Percentiles rank a stretch among this genome's conserved stretches.
Evolutionary conservation across 2,329 filamentous ascomycete species (phyloP).

Genomic region (Cladophialophora chaetospira): DNA sequence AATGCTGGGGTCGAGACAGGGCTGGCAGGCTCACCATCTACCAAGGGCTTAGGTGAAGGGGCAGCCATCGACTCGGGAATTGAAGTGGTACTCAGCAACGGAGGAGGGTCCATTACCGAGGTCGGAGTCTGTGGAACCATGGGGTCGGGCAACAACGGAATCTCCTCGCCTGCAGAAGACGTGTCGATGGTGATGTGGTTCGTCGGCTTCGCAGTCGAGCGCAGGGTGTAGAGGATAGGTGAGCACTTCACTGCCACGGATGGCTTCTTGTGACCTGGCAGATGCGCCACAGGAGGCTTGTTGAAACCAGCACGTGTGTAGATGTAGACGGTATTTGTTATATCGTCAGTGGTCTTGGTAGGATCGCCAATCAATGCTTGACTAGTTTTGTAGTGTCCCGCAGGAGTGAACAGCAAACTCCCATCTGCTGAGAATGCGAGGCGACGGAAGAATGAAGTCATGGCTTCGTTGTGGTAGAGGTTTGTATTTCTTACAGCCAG

Average conservation of each 20-base stretch:
- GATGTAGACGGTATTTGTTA: conserved; percentile 97
- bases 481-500: conserved; percentile 78
- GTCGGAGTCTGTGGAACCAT: conserved; percentile 60
- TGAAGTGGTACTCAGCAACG: conserved; percentile 53
- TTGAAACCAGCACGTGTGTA: conserved; percentile 96
- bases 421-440: conserved; percentile 95
- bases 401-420: conserved; percentile 88
- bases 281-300: conserved; percentile 90
- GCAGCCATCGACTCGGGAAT: conserved; percentile 51
- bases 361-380: conserved; percentile 66
- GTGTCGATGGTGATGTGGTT: conserved; percentile 95
- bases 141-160: conserved; percentile 81
- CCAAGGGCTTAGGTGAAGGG: conserved; percentile 48
- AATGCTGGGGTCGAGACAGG: conserved; percentile 69
- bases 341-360: conserved; percentile 75
- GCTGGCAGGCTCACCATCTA: conserved; percentile 43
- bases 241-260: conserved; percentile 96
- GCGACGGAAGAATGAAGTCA: conserved; percentile 94
- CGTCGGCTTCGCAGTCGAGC: conserved; percentile 68
- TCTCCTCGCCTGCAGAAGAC: conserved; percentile 77
- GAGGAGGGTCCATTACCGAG: conserved; percentile 80
- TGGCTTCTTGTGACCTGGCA: conserved; percentile 97
- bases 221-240: conserved; percentile 80
- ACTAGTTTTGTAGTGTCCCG: conserved; percentile 89
- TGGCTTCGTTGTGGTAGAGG: conserved; percentile 93